A percentile compares a stretch with the other conserved stretches of the same genome.
phyloP scores from a whole-genome alignment of 1,139 yeast species.

The Scheffersomyces parashehatae region DNA sequence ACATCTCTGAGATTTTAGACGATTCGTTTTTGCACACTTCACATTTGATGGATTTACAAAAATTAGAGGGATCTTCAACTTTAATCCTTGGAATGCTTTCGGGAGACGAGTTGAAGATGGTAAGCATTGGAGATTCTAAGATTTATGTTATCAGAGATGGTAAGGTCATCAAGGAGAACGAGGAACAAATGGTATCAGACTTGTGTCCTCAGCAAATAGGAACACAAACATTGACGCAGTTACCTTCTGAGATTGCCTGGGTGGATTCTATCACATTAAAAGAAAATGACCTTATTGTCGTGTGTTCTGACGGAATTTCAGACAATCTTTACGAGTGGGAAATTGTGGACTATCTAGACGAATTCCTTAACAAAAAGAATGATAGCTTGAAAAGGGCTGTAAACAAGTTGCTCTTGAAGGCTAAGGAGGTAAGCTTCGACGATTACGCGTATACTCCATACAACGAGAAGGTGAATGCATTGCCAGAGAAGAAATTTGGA shows the following conservation, averaged over 20 bases:
- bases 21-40: conserved; percentile 53
- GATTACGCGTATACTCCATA: conserved; percentile 57
- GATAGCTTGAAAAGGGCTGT: conserved; percentile 40
- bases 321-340: conserved; percentile 56
- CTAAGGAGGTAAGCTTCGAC: conserved; percentile 55
- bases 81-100: conserved; percentile 51
- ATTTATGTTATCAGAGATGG: conserved; percentile 52
- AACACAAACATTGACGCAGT: conserved; percentile 44
- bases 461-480: conserved; percentile 50
- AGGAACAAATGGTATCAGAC: conserved; percentile 48
- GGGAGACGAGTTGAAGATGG: conserved; percentile 48
- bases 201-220: conserved; percentile 61
- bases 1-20: conserved; percentile 49
- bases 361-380: conserved; percentile 26
- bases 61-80: conserved; percentile 55
- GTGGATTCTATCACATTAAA: conserved; percentile 41
- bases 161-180: conserved; percentile 43
- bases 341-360: conserved; percentile 38
- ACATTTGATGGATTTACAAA: conserved; percentile 53
- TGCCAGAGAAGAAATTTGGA: conserved; percentile 35
- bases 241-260: conserved; percentile 55
- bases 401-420: conserved; percentile 38
- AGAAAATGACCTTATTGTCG: conserved; percentile 43
- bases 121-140: conserved; percentile 59
- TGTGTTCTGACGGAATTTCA: conserved; percentile 57